phyloP scores from a whole-genome alignment of 2,329 filamentous ascomycete genomes.

The Verticillium klebahnii region DNA sequence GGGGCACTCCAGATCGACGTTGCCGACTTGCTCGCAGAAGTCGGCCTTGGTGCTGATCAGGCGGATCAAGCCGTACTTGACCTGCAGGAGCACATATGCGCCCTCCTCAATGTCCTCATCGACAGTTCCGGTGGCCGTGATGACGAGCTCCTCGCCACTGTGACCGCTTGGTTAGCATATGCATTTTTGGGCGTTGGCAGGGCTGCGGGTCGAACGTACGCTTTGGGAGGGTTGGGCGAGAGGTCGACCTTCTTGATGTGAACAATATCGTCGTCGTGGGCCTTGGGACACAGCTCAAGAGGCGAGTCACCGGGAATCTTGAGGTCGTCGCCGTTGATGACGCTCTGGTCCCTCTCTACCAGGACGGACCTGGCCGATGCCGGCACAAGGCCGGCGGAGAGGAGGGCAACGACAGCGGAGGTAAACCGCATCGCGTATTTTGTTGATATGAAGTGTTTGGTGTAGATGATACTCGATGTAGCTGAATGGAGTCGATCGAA shows the following conservation, averaged over 20 bases:
- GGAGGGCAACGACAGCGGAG: conserved; percentile 36
- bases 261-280: conserved; percentile 67
- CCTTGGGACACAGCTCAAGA: conserved; percentile 66
- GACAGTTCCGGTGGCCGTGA: conserved; percentile 75
- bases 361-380: conserved; percentile 36
- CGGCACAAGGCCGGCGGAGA: conserved; percentile 40
- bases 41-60: conserved; percentile 77
- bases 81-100: conserved; percentile 74
- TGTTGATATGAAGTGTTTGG: background rate
- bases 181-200: conserved; percentile 5
- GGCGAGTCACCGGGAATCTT: conserved; percentile 83
- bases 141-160: conserved; percentile 73
- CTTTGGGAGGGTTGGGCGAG: conserved; percentile 75
- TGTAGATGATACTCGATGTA: background rate
- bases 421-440: conserved; percentile 33
- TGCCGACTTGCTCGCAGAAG: conserved; percentile 82
- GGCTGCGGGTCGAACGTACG: conserved; percentile 55
- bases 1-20: conserved; percentile 86
- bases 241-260: conserved; percentile 76
- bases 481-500: background rate
- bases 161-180: background rate
- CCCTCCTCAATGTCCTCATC: conserved; percentile 68
- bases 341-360: conserved; percentile 44
- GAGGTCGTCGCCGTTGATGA: conserved; percentile 44
- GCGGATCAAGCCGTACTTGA: conserved; percentile 93